phyloP scores from a whole-genome alignment of 2,329 filamentous ascomycete species.

The Aureobasidium sp. region DNA sequence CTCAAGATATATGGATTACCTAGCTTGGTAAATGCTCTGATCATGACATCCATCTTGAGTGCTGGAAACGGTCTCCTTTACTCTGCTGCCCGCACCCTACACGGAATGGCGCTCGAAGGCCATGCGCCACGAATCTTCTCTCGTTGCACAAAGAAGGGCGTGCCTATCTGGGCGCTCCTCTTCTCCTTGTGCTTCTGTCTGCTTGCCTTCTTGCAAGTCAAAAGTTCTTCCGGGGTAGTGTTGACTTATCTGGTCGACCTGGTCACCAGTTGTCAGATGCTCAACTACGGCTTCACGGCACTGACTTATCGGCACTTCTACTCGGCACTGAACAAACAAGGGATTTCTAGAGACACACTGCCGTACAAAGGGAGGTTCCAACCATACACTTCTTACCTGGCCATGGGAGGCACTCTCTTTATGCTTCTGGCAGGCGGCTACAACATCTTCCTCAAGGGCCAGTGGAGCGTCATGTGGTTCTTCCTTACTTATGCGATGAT shows the following conservation, averaged over 20 bases:
- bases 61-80: conserved; percentile 52
- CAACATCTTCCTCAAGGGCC: conserved; percentile 18
- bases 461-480: conserved; percentile 12
- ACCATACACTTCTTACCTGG: conserved; percentile 44
- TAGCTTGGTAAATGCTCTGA: conserved; percentile 30
- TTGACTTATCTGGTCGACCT: conserved; percentile 44
- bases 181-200: conserved; percentile 39
- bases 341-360: conserved; percentile 42
- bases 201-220: conserved; percentile 30
- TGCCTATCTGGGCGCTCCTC: conserved; percentile 53
- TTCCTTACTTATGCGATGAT: conserved; percentile 4
- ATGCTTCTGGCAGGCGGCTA: conserved; percentile 48
- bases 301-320: conserved; percentile 51
- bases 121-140: conserved; percentile 49
- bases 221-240: conserved; percentile 25
- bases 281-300: conserved; percentile 54
- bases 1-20: conserved; percentile 39
- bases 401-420: conserved; percentile 18
- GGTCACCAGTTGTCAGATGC: conserved; percentile 51
- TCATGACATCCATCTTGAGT: conserved; percentile 49
- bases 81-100: conserved; percentile 47
- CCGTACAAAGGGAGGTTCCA: conserved; percentile 48
- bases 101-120: conserved; percentile 48
- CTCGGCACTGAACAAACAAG: conserved; percentile 43
- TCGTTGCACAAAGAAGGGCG: conserved; percentile 54